Percentiles rank a stretch among this genome's conserved stretches.
Evolutionary conservation across 2,329 filamentous ascomycete genomes (phyloP).

Genomic region (Diaporthe eres): DNA sequence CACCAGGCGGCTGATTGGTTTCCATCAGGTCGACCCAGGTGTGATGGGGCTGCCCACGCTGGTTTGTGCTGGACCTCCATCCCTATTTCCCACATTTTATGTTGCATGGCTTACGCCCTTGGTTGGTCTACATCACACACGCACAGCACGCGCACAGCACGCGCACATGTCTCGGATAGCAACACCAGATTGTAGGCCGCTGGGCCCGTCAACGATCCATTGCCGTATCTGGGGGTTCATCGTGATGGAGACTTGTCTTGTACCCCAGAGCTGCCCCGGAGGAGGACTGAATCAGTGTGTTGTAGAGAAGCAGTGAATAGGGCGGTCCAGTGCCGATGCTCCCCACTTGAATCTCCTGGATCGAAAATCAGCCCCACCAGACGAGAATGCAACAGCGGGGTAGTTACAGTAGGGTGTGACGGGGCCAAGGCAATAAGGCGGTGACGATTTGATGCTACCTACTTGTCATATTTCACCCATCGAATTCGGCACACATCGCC

Average conservation of each 20-base stretch:
- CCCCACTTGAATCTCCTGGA: slow-evolving; percentile 28
- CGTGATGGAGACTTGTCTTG: slow-evolving; percentile 13
- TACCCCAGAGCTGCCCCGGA: slow-evolving; percentile 23
- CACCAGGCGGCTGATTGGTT: slow-evolving; percentile 28
- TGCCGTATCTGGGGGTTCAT: neutral
- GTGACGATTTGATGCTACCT: neutral
- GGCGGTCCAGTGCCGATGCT: slow-evolving; percentile 16
- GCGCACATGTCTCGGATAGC: neutral
- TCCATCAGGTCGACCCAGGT: neutral
- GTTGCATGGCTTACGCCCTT: neutral
- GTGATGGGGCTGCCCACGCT: slow-evolving; percentile 17
- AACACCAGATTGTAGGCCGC: neutral
- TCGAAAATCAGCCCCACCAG: slow-evolving; percentile 30
- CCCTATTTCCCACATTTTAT: neutral
- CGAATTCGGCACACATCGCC: neutral
- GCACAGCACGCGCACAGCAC: neutral
- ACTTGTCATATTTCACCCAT: neutral
- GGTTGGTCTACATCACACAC: neutral
- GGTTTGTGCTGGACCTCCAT: slow-evolving; percentile 9
- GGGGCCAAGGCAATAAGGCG: neutral
- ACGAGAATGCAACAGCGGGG: slow-evolving; percentile 31
- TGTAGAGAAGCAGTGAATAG: neutral
- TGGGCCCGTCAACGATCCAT: slow-evolving; percentile 14
- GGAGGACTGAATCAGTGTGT: slow-evolving; percentile 22
- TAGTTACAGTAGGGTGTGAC: neutral